Conservation (phyloP, 768 basidiomycete genomes). For the Tulasnella sp. region DNA sequence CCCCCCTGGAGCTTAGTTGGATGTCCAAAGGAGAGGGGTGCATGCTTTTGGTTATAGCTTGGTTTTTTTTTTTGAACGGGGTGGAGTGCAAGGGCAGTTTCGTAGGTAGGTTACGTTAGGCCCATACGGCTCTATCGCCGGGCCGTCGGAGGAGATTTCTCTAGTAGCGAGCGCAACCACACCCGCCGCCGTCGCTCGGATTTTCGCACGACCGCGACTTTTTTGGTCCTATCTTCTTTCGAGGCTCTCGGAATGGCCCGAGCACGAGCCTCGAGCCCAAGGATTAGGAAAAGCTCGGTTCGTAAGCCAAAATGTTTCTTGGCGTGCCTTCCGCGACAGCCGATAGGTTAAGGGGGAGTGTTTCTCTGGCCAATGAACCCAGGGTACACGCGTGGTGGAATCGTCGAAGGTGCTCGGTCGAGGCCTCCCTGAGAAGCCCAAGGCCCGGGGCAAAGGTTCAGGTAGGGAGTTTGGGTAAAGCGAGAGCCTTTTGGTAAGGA, state of each 20-base stretch:
- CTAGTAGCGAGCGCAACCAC: background rate
- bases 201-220: background rate
- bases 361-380: background rate
- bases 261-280: background rate
- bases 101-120: background rate
- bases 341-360: background rate
- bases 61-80: background rate
- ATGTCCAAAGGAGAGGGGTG: background rate
- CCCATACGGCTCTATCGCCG: background rate
- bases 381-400: background rate
- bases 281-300: background rate
- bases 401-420: background rate
- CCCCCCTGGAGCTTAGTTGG: background rate
- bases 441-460: slow-evolving; percentile 1
- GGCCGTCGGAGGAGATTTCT: background rate
- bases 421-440: background rate
- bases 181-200: slow-evolving; percentile 5
- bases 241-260: background rate
- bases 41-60: background rate
- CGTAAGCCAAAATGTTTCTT: background rate
- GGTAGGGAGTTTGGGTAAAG: background rate
- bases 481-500: background rate
- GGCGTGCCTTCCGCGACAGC: background rate
- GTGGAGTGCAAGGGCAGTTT: background rate
- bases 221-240: background rate